Evolutionary conservation across 139 green algal species (phyloP).

Genomic region (Ulvella scutata): DNA sequence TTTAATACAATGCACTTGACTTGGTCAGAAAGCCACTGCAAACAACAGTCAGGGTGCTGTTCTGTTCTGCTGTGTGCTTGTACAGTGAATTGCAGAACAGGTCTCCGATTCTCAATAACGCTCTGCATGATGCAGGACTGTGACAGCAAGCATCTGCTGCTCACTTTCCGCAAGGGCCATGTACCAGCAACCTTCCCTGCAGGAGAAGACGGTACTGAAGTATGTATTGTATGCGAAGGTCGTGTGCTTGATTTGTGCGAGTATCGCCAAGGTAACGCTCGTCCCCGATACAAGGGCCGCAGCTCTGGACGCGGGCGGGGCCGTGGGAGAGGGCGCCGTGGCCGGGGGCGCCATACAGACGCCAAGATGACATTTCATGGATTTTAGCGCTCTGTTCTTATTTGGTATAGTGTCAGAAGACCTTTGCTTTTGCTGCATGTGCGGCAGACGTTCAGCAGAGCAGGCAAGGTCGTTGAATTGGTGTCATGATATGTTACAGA

Average conservation of each 20-base stretch:
- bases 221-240: not conserved
- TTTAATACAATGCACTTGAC: too few species aligned
- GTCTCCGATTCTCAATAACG: too few species aligned
- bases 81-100: too few species aligned
- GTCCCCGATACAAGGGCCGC: not conserved
- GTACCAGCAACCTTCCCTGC: not conserved
- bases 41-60: too few species aligned
- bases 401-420: too few species aligned
- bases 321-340: not conserved
- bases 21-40: too few species aligned
- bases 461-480: too few species aligned
- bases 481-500: too few species aligned
- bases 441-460: too few species aligned
- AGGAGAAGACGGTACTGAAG: not conserved
- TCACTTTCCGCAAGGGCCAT: not conserved
- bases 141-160: not conserved
- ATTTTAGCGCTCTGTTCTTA: too few species aligned
- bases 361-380: conserved; percentile 3
- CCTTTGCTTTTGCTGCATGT: too few species aligned
- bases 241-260: not conserved
- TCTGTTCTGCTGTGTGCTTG: too few species aligned
- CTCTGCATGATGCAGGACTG: not conserved
- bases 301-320: not conserved
- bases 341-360: not conserved
- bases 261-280: not conserved